Evolutionary conservation across 1,139 yeast species (phyloP).

Genomic region (Yamadazyma siamensis): DNA sequence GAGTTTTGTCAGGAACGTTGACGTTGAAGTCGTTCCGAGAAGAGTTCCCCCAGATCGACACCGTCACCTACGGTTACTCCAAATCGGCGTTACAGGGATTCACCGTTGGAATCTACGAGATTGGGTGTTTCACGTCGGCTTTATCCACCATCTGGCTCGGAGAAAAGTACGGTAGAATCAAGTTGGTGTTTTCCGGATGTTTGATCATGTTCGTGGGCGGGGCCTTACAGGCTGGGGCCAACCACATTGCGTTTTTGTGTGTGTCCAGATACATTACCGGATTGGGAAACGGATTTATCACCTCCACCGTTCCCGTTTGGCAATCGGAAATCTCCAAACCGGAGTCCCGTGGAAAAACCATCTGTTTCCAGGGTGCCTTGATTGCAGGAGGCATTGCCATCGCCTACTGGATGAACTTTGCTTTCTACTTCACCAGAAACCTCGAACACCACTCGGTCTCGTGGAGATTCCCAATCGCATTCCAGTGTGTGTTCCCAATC

Average conservation of each 20-base stretch:
- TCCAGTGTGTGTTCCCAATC: constrained; percentile 38
- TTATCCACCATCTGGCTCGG: constrained; percentile 34
- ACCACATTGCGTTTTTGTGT: constrained; percentile 28
- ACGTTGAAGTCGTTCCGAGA: constrained; percentile 36
- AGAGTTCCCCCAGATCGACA: constrained; percentile 35
- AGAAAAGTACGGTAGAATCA: constrained; percentile 32
- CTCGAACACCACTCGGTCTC: constrained; percentile 16
- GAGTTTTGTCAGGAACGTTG: constrained; percentile 47
- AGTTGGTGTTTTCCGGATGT: constrained; percentile 29
- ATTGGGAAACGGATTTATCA: constrained; percentile 37
- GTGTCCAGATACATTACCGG: constrained; percentile 45
- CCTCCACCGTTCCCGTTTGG: constrained; percentile 39
- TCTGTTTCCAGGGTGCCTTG: constrained; percentile 35
- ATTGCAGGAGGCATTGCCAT: constrained; percentile 40
- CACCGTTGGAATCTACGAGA: constrained; percentile 33
- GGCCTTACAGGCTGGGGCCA: constrained; percentile 32
- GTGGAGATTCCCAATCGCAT: constrained; percentile 50
- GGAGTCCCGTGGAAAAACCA: constrained; percentile 30
- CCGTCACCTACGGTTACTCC: constrained; percentile 16
- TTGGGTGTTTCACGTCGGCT: constrained; percentile 35
- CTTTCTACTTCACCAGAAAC: constrained; percentile 31
- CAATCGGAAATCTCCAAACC: constrained; percentile 37
- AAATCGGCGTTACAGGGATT: constrained; percentile 32
- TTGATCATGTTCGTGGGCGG: constrained; percentile 35
- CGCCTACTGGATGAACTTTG: constrained; percentile 45